Conservation (phyloP, 2,329 filamentous ascomycete species). For the Cadophora sp. region DNA sequence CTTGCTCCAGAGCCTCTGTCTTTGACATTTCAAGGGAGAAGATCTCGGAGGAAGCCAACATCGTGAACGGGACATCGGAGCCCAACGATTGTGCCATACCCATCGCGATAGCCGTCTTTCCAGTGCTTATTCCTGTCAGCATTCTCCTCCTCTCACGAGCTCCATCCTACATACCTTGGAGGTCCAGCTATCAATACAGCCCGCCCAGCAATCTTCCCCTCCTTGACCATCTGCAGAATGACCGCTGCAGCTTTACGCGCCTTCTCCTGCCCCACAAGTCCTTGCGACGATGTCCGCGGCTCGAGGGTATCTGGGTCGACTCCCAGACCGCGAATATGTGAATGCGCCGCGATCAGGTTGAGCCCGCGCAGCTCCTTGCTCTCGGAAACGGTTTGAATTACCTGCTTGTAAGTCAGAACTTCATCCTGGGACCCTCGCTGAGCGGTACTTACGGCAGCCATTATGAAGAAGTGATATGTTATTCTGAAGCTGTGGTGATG, state of each 20-base stretch:
- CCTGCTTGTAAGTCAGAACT: constrained; percentile 47
- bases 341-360: constrained; percentile 97
- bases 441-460: constrained; percentile 41
- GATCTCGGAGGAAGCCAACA: constrained; percentile 94
- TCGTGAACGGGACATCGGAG: constrained; percentile 93
- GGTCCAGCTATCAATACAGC: constrained; percentile 95
- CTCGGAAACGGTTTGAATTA: constrained; percentile 87
- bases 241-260: constrained; percentile 95
- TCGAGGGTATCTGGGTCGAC: constrained; percentile 92
- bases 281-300: constrained; percentile 84
- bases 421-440: not conserved
- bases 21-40: constrained; percentile 99
- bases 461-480: constrained; percentile 28
- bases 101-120: constrained; percentile 98
- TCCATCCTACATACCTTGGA: constrained; percentile 65
- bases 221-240: constrained; percentile 98
- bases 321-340: constrained; percentile 94
- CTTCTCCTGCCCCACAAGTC: constrained; percentile 94
- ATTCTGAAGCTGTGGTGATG: constrained; percentile 11
- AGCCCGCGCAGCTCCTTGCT: constrained; percentile 94
- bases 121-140: constrained; percentile 67
- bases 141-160: not conserved
- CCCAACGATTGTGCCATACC: constrained; percentile 97
- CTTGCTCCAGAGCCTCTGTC: constrained; percentile 96
- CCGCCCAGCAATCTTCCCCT: constrained; percentile 96